Percentiles rank a stretch among this genome's conserved stretches.
Conservation (phyloP, 164 flowering plant species). For the Stephania cephalantha region DNA sequence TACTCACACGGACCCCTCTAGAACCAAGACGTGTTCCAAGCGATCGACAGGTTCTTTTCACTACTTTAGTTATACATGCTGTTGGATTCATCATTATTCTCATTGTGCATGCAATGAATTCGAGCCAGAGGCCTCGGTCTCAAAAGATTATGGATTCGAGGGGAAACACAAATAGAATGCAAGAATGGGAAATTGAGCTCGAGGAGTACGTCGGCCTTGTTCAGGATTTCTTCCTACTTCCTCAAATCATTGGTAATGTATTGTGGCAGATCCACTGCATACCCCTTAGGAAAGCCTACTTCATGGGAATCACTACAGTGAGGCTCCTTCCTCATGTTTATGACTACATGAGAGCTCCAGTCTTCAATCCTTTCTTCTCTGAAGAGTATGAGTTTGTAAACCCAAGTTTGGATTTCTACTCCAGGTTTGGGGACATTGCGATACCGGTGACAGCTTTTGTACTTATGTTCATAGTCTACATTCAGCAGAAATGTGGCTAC, state of each 20-base stretch:
- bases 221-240: conserved; percentile 82
- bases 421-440: conserved; percentile 63
- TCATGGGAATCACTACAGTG: conserved; percentile 59
- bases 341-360: conserved; percentile 53
- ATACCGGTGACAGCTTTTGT: conserved; percentile 49
- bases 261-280: conserved; percentile 59
- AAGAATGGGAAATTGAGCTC: conserved; percentile 60
- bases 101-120: conserved; percentile 31
- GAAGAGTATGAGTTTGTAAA: conserved; percentile 71
- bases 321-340: conserved; percentile 82
- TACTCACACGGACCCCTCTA: conserved; percentile 49
- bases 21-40: conserved; percentile 68
- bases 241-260: conserved; percentile 74
- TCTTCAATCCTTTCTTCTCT: conserved; percentile 59
- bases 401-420: conserved; percentile 59
- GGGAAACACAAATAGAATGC: conserved; percentile 25
- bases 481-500: conserved; percentile 77
- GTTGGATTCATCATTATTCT: conserved; percentile 52
- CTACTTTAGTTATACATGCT: conserved; percentile 41
- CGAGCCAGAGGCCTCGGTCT: conserved; percentile 27
- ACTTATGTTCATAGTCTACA: conserved; percentile 43
- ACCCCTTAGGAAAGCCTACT: conserved; percentile 66
- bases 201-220: conserved; percentile 81
- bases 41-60: conserved; percentile 48
- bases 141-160: conserved; percentile 25